phyloP scores from a whole-genome alignment of 345 rosid genomes.

The Hirschfeldia incana region DNA sequence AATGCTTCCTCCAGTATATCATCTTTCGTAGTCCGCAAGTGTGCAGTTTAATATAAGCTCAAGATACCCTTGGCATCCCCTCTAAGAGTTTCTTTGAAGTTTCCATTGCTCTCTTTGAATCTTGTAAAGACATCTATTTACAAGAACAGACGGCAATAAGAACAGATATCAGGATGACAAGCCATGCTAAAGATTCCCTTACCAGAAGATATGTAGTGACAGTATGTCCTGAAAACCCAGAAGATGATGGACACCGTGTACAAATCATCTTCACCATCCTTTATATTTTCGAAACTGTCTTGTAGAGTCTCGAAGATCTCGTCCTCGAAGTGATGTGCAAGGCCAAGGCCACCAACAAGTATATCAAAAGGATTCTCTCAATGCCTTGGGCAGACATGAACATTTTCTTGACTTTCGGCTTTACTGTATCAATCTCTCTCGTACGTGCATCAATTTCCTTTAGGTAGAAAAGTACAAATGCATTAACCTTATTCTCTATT shows the following conservation, averaged over 20 bases:
- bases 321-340: conserved; percentile 19
- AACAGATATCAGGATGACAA: not conserved
- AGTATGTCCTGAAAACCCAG: not conserved
- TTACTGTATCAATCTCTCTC: not conserved
- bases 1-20: not conserved
- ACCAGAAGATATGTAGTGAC: not conserved
- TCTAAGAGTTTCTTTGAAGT: not conserved
- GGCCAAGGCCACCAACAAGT: conserved; percentile 13
- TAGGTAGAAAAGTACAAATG: not conserved
- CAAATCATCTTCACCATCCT: not conserved
- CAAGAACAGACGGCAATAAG: not conserved
- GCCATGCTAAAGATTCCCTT: not conserved
- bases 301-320: not conserved
- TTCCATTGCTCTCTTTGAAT: not conserved
- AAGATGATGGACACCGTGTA: not conserved
- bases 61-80: not conserved
- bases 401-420: not conserved
- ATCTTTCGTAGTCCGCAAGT: not conserved
- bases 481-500: not conserved
- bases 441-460: not conserved
- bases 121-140: not conserved
- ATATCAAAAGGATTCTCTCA: not conserved
- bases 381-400: not conserved
- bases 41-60: not conserved
- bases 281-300: not conserved